Conservation (phyloP, 192 early-diverging fungal genomes). For the Lunasporangiospora selenospora region DNA sequence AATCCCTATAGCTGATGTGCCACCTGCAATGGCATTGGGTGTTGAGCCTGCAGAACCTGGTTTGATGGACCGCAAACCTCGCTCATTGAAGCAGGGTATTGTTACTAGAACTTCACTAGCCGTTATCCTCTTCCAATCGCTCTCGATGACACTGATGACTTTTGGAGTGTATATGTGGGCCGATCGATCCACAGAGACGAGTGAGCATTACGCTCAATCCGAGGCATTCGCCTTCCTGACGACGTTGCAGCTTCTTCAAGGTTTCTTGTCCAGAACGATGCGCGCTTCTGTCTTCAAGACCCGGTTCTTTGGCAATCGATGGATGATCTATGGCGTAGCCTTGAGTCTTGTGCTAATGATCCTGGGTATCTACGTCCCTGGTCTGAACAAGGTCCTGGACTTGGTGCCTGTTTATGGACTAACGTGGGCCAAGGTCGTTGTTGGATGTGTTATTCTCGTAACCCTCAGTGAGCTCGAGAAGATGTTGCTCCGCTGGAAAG, state of each 20-base stretch:
- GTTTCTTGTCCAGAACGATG: conserved; percentile 83
- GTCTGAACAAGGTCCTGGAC: conserved; percentile 45
- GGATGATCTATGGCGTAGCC: conserved; percentile 81
- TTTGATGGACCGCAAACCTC: conserved; percentile 86
- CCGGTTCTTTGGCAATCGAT: conserved; percentile 78
- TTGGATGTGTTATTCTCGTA: conserved; percentile 61
- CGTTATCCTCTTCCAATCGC: conserved; percentile 77
- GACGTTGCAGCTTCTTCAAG: conserved; percentile 86
- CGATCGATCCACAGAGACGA: conserved; percentile 25
- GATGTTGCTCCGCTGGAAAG: conserved; percentile 33
- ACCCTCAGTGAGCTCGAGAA: conserved; percentile 68
- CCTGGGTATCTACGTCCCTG: conserved; percentile 82
- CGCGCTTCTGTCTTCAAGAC: conserved; percentile 75
- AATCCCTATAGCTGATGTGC: conserved; percentile 78
- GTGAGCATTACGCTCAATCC: conserved; percentile 51
- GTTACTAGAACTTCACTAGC: conserved; percentile 66
- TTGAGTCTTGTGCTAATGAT: conserved; percentile 74
- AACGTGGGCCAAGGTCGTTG: conserved; percentile 71
- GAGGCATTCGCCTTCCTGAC: conserved; percentile 85
- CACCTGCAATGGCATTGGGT: conserved; percentile 94
- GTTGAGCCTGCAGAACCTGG: conserved; percentile 87
- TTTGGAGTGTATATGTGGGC: conserved; percentile 68
- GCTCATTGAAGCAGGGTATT: conserved; percentile 77
- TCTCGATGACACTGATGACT: conserved; percentile 69
- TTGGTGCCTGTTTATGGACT: conserved; percentile 56